A percentile compares a stretch with the other conserved stretches of the same genome.
Evolutionary conservation across 2,329 filamentous ascomycete genomes (phyloP).

Genomic region (Hirsutella thompsonii): DNA sequence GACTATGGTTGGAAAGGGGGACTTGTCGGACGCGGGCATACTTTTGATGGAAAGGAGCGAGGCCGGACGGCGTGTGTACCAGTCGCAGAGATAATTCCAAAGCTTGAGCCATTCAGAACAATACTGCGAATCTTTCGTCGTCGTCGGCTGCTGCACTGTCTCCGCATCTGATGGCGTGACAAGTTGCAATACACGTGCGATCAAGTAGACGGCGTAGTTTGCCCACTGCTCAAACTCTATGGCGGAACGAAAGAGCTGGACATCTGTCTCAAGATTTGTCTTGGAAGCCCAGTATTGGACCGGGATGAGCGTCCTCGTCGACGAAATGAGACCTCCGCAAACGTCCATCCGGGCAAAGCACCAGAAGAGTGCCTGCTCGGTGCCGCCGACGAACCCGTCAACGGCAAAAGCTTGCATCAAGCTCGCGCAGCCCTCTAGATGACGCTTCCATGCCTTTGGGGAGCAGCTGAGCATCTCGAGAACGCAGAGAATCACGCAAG

Average conservation of each 20-base stretch:
- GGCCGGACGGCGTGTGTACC: slow-evolving; percentile 23
- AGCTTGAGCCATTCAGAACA: slow-evolving; percentile 17
- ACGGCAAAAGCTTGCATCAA: slow-evolving; percentile 36
- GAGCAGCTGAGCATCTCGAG: slow-evolving; percentile 38
- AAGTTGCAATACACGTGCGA: slow-evolving; percentile 28
- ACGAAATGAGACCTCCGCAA: slow-evolving; percentile 38
- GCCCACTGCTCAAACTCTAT: slow-evolving; percentile 32
- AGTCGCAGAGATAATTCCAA: slow-evolving; percentile 25
- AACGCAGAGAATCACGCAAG: slow-evolving; percentile 39
- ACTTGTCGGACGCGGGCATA: slow-evolving; percentile 26
- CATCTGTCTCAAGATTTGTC: slow-evolving; percentile 15
- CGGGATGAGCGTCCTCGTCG: slow-evolving; percentile 35
- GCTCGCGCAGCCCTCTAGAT: slow-evolving; percentile 38
- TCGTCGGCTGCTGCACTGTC: too few species aligned
- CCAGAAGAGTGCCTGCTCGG: slow-evolving; percentile 39
- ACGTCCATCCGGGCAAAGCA: slow-evolving; percentile 42
- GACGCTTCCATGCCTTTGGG: slow-evolving; percentile 35
- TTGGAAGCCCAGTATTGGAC: slow-evolving; percentile 30
- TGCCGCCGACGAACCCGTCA: slow-evolving; percentile 34
- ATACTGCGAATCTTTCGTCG: too few species aligned
- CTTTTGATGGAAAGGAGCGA: slow-evolving; percentile 21
- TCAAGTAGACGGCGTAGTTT: slow-evolving; percentile 35
- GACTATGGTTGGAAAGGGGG: slow-evolving; percentile 34
- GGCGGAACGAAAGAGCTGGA: slow-evolving; percentile 20
- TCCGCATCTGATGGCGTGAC: slow-evolving; percentile 6